Percentiles rank a stretch among this genome's conserved stretches.
These are phyloP conservation scores for Puya raimondii DNA, from an alignment of 176 grass and related monocot genomes.

Conservation along the genomic window DNA sequence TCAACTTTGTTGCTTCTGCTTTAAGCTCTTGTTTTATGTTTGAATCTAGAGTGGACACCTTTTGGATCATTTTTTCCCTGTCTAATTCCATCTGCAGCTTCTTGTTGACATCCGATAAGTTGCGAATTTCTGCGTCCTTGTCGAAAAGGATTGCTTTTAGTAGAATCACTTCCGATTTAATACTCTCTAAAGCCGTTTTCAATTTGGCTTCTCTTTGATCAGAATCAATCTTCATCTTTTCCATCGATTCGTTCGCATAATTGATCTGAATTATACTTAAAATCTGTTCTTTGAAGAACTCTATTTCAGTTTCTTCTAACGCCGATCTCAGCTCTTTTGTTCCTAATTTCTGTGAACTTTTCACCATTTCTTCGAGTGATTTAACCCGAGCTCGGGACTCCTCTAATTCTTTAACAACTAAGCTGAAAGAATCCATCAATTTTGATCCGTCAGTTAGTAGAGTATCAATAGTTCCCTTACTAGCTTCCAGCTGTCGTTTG, in stretches of 20 bases:
- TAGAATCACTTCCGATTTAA: slow-evolving; percentile 53
- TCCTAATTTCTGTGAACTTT: slow-evolving; percentile 23
- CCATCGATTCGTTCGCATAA: slow-evolving; percentile 50
- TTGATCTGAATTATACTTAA: slow-evolving; percentile 58
- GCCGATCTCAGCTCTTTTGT: slow-evolving; percentile 30
- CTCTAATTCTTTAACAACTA: slow-evolving; percentile 83
- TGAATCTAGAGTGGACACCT: neutral
- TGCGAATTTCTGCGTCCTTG: slow-evolving; percentile 51
- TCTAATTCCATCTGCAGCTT: slow-evolving; percentile 25
- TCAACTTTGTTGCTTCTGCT: slow-evolving; percentile 12
- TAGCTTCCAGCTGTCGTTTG: slow-evolving; percentile 66
- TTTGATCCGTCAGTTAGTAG: slow-evolving; percentile 87
- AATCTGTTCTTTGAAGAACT: slow-evolving; percentile 58
- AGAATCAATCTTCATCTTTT: slow-evolving; percentile 48
- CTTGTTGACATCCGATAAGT: slow-evolving; percentile 35
- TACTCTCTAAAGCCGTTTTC: slow-evolving; percentile 22
- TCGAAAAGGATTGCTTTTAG: slow-evolving; percentile 90
- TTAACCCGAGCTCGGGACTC: slow-evolving; percentile 63
- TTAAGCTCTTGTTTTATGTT: too few relatives aligned
- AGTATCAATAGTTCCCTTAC: slow-evolving; percentile 62
- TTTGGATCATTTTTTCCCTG: slow-evolving; percentile 13
- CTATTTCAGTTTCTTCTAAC: slow-evolving; percentile 40
- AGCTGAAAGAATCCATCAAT: slow-evolving; percentile 91
- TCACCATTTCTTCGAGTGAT: slow-evolving; percentile 49
- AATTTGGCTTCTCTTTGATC: slow-evolving; percentile 54